A percentile compares a stretch with the other conserved stretches of the same genome.
phyloP scores from a whole-genome alignment of 768 basidiomycete genomes.

The Mycena galopus region DNA sequence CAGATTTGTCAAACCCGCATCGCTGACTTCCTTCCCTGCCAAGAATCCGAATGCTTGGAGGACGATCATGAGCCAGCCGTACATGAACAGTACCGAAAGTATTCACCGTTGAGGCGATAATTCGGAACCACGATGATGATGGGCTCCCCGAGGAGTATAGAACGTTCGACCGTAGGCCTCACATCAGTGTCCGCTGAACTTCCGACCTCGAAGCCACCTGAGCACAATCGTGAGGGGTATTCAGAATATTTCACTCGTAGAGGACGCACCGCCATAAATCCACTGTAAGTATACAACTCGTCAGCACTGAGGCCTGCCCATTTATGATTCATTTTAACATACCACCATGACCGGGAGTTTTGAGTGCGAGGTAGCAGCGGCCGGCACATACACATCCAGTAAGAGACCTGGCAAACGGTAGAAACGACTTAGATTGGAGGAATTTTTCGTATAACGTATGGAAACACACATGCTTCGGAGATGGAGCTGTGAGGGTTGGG shows the following conservation, averaged over 20 bases:
- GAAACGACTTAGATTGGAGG: neutral
- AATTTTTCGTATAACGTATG: neutral
- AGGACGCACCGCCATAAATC: neutral
- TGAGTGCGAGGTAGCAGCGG: neutral
- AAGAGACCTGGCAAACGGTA: neutral
- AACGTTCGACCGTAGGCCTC: neutral
- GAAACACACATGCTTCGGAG: neutral
- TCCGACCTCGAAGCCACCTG: neutral
- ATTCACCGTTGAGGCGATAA: neutral
- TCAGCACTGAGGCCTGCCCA: too few species aligned
- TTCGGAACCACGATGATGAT: neutral
- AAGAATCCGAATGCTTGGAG: slow-evolving; percentile 15
- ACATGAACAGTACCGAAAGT: neutral
- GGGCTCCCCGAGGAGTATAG: neutral
- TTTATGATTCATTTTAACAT: too few species aligned
- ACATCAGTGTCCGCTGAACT: neutral
- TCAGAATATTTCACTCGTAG: neutral
- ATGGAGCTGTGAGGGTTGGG: neutral
- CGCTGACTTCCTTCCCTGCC: slow-evolving; percentile 1
- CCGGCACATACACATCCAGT: neutral
- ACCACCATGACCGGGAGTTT: neutral
- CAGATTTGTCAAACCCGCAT: slow-evolving; percentile 15
- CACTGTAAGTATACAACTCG: neutral
- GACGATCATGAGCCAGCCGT: neutral
- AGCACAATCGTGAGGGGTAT: neutral